Conservation (phyloP, 495 filamentous ascomycete species). For the Tirmania nivea region DNA sequence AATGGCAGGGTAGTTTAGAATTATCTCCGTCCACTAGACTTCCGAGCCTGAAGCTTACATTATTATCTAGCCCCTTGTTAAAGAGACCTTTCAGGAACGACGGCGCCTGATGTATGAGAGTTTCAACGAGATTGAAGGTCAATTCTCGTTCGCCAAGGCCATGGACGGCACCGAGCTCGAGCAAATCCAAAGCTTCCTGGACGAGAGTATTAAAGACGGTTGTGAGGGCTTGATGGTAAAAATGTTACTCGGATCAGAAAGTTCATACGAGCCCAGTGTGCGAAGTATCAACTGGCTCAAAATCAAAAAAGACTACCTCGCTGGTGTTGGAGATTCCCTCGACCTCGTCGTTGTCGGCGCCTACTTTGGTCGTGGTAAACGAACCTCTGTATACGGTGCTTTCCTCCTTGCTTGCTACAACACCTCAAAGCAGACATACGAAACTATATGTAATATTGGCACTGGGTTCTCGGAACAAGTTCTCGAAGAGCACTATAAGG, state of each 20-base stretch:
- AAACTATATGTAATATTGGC: conserved; percentile 94
- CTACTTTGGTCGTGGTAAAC: conserved; percentile 85
- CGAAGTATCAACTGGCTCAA: conserved; percentile 96
- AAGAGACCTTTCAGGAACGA: conserved; percentile 68
- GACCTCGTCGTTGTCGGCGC: conserved; percentile 91
- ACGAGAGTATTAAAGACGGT: conserved; percentile 79
- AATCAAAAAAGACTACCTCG: conserved; percentile 95
- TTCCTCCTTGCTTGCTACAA: conserved; percentile 94
- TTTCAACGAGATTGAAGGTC: conserved; percentile 59
- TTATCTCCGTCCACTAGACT: background rate
- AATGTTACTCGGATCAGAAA: conserved; percentile 83
- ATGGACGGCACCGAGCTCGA: conserved; percentile 80
- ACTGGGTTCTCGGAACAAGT: conserved; percentile 84
- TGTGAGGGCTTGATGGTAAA: conserved; percentile 99
- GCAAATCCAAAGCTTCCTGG: conserved; percentile 75
- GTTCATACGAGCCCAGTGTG: conserved; percentile 85
- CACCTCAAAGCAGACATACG: conserved; percentile 49
- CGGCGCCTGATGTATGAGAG: conserved; percentile 52
- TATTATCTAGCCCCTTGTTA: conserved; percentile 40
- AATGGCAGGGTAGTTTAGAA: conserved; percentile 51
- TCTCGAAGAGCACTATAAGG: conserved; percentile 57
- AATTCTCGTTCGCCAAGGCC: conserved; percentile 74
- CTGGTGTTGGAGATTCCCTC: conserved; percentile 80
- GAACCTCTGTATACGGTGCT: conserved; percentile 81
- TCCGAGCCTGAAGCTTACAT: background rate